Conservation (phyloP, 305 asterid species). For the Fraxinus paxiana region DNA sequence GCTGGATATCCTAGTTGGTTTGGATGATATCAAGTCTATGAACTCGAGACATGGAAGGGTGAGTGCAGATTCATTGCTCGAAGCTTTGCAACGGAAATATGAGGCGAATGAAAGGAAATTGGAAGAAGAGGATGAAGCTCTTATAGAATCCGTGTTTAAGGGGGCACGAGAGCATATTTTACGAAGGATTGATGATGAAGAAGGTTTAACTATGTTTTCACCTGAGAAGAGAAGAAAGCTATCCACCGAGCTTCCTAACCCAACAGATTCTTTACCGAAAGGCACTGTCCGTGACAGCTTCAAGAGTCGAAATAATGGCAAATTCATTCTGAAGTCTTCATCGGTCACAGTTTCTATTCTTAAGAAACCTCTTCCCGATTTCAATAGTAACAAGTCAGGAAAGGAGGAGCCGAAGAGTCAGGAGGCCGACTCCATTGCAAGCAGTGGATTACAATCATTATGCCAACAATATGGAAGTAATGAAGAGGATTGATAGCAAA, state of each 20-base stretch:
- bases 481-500: conserved; percentile 31
- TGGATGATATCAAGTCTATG: conserved; percentile 91
- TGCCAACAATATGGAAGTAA: conserved; percentile 47
- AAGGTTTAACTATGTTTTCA: conserved; percentile 21
- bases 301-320: conserved; percentile 23
- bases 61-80: conserved; percentile 80
- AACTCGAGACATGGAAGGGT: conserved; percentile 83
- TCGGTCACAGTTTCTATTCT: conserved; percentile 37
- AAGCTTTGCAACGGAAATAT: conserved; percentile 55
- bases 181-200: conserved; percentile 58
- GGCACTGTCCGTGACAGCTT: conserved; percentile 27
- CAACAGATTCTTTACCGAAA: conserved; percentile 40
- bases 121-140: conserved; percentile 73
- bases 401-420: conserved; percentile 12
- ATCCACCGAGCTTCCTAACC: conserved; percentile 33
- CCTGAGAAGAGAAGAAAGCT: conserved; percentile 46
- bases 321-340: conserved; percentile 37
- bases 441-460: conserved; percentile 42
- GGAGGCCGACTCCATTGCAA: conserved; percentile 14
- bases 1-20: conserved; percentile 82
- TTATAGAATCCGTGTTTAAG: conserved; percentile 42
- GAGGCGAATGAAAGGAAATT: conserved; percentile 55
- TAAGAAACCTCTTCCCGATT: conserved; percentile 36
- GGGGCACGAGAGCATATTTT: conserved; percentile 38
- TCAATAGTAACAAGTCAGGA: conserved; percentile 17